phyloP scores from a whole-genome alignment of 1,139 yeast genomes.

The Taiozyma onychis region DNA sequence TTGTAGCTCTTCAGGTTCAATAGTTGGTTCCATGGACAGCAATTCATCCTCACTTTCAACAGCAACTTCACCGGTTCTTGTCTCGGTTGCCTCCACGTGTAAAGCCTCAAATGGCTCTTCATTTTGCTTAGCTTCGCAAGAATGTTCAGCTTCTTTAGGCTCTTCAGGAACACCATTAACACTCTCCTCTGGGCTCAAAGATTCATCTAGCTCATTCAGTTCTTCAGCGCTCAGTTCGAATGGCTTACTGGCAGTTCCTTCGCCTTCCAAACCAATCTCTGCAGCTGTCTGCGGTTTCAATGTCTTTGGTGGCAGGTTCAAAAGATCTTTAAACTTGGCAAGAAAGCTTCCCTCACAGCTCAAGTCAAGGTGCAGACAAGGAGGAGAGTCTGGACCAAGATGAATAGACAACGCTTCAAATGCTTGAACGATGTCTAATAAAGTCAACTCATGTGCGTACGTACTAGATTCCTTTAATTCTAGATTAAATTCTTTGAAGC shows the following conservation, averaged over 20 bases:
- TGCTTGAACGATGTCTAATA: slow-evolving; percentile 15
- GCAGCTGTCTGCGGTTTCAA: neutral
- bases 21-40: neutral
- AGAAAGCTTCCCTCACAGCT: slow-evolving; percentile 12
- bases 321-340: slow-evolving; percentile 1
- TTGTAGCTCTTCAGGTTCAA: neutral
- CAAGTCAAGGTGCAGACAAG: slow-evolving; percentile 12
- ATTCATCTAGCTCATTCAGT: neutral
- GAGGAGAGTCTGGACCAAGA: slow-evolving; percentile 5
- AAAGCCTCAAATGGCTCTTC: neutral
- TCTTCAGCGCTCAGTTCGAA: slow-evolving; percentile 7
- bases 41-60: neutral
- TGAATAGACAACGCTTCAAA: slow-evolving; percentile 6
- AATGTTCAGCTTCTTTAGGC: neutral
- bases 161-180: neutral
- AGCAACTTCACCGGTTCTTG: neutral
- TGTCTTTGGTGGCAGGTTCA: neutral
- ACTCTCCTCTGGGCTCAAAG: neutral
- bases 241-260: neutral
- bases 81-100: neutral
- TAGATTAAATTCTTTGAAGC: slow-evolving; percentile 17
- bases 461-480: slow-evolving; percentile 14
- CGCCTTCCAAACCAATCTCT: neutral
- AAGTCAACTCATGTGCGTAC: slow-evolving; percentile 11
- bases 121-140: neutral